Evolutionary conservation across 139 green algal species (phyloP).

Genomic region (Chlamydomonas eustigma): DNA sequence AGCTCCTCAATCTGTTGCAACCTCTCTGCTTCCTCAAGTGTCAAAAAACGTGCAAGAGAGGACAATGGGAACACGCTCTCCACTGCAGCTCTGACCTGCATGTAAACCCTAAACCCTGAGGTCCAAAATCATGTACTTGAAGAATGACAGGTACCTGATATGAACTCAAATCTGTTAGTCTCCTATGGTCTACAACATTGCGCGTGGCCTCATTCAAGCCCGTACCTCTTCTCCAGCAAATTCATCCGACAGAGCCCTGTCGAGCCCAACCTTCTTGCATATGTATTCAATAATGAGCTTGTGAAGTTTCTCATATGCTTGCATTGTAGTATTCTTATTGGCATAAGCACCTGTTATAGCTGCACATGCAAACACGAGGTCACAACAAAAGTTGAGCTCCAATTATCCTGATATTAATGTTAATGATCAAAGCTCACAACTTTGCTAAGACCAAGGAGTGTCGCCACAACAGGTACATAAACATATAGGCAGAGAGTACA

Average conservation of each 20-base stretch:
- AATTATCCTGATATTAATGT: too few relatives aligned
- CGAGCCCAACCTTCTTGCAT: constrained; percentile 26
- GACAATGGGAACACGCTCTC: constrained; percentile 61
- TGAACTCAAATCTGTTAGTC: too few relatives aligned
- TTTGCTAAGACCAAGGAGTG: too few relatives aligned
- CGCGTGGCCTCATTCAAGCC: too few relatives aligned
- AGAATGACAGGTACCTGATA: too few relatives aligned
- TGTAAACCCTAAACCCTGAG: too few relatives aligned
- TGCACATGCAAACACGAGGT: constrained; percentile 1
- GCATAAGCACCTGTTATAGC: constrained; percentile 1
- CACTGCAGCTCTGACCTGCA: constrained; percentile 43
- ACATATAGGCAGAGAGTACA: too few relatives aligned
- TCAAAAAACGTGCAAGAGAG: constrained; percentile 46
- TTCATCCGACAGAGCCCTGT: constrained; percentile 23
- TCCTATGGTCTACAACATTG: too few relatives aligned
- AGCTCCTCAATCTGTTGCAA: constrained; percentile 58
- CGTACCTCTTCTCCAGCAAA: constrained; percentile 33
- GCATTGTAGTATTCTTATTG: not conserved
- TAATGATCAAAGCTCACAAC: too few relatives aligned
- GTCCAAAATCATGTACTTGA: too few relatives aligned
- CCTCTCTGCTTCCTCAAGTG: constrained; percentile 35
- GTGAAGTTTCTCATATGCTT: constrained; percentile 33
- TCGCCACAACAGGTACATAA: too few relatives aligned
- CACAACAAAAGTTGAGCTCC: not conserved
- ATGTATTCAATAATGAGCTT: constrained; percentile 40